These are phyloP conservation scores for Hypoxylon sp. DNA, from an alignment of 2,329 filamentous ascomycete species.

Conservation along the genomic window DNA sequence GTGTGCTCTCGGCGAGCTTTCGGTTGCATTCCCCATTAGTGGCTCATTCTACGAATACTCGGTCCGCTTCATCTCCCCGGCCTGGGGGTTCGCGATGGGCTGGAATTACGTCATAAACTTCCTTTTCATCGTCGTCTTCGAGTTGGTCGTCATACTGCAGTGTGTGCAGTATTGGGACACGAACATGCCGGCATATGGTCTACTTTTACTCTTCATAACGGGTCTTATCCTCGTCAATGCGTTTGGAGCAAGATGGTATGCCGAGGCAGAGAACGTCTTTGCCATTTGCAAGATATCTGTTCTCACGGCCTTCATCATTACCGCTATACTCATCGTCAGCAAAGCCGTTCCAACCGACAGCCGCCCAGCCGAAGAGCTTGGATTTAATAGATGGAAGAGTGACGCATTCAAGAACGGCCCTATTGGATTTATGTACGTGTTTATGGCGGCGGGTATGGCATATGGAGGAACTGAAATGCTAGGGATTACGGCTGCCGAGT, in stretches of 20 bases:
- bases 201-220: constrained; percentile 60
- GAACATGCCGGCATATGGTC: constrained; percentile 44
- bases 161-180: constrained; percentile 53
- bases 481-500: constrained; percentile 62
- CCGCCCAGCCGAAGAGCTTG: constrained; percentile 61
- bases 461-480: constrained; percentile 64
- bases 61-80: constrained; percentile 56
- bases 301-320: constrained; percentile 69
- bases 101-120: constrained; percentile 59
- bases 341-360: constrained; percentile 64
- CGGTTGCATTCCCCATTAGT: constrained; percentile 54
- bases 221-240: constrained; percentile 60
- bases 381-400: constrained; percentile 66
- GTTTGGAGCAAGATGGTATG: constrained; percentile 63
- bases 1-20: constrained; percentile 50
- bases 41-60: constrained; percentile 60
- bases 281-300: constrained; percentile 67
- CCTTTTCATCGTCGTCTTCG: constrained; percentile 57
- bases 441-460: constrained; percentile 62
- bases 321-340: constrained; percentile 67
- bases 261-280: constrained; percentile 68
- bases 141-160: constrained; percentile 56
- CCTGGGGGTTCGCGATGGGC: constrained; percentile 60
- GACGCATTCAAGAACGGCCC: constrained; percentile 62
- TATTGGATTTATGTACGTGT: constrained; percentile 61